These are phyloP conservation scores for Fabrea salina DNA, from an alignment of 169 alveolate species.

Conservation along the genomic window DNA sequence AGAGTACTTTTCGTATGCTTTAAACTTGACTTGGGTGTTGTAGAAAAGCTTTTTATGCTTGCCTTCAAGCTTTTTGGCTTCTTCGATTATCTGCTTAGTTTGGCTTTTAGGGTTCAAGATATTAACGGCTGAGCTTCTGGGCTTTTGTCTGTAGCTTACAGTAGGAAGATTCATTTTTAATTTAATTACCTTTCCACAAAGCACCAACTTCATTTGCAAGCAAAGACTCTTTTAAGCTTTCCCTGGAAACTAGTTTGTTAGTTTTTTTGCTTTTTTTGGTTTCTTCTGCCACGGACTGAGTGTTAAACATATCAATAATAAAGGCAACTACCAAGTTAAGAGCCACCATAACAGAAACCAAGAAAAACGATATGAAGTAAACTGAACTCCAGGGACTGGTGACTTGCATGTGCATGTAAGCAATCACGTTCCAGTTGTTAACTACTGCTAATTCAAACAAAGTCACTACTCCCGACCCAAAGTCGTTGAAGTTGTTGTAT, in stretches of 20 bases:
- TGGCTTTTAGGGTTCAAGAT: neutral
- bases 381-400: neutral
- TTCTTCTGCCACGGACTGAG: conserved; percentile 29
- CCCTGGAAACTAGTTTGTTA: neutral
- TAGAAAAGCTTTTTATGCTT: too few species aligned
- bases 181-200: neutral
- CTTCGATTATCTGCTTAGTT: too few species aligned
- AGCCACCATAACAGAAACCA: conserved; percentile 37
- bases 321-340: conserved; percentile 52
- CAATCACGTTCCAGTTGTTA: conserved; percentile 41
- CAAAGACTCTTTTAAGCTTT: neutral
- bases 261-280: neutral
- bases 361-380: conserved; percentile 39
- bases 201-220: neutral
- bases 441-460: conserved; percentile 51
- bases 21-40: too few species aligned
- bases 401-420: conserved; percentile 23
- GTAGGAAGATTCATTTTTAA: neutral
- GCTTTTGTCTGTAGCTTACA: neutral
- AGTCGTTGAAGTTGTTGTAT: conserved; percentile 42
- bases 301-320: conserved; percentile 50
- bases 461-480: conserved; percentile 24
- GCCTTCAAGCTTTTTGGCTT: too few species aligned
- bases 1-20: too few species aligned
- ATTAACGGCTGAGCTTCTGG: neutral